Conservation (phyloP, 225 moss, liverwort and hornwort species). For the Physcomitrellopsis africana region DNA sequence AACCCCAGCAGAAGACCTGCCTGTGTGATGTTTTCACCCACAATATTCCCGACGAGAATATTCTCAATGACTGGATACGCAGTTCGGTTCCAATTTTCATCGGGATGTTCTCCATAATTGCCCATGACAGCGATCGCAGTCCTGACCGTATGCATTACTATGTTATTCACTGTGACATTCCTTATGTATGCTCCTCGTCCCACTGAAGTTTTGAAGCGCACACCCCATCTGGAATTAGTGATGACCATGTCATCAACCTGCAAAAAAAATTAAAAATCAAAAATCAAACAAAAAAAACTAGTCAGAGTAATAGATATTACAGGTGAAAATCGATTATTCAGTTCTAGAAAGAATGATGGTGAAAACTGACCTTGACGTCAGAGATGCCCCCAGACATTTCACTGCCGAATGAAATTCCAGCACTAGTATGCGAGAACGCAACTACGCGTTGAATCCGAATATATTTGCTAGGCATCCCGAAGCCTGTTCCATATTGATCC, state of each 20-base stretch:
- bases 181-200: constrained; percentile 56
- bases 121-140: constrained; percentile 50
- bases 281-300: no score
- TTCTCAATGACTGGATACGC: constrained; percentile 49
- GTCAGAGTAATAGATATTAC: not conserved
- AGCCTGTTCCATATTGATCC: constrained; percentile 84
- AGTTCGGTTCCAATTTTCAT: constrained; percentile 51
- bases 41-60: constrained; percentile 34
- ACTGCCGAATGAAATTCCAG: constrained; percentile 86
- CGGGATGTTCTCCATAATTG: constrained; percentile 57
- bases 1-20: constrained; percentile 47
- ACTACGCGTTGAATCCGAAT: constrained; percentile 61
- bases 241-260: constrained; percentile 56
- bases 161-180: constrained; percentile 39
- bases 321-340: not conserved
- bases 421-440: constrained; percentile 54
- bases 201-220: constrained; percentile 55
- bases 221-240: constrained; percentile 41
- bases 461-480: constrained; percentile 73
- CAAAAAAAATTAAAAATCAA: not conserved
- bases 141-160: constrained; percentile 38
- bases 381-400: constrained; percentile 97
- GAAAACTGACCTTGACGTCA: constrained; percentile 54
- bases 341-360: not conserved
- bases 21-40: constrained; percentile 55